A percentile compares a stretch with the other conserved stretches of the same genome.
Evolutionary conservation across 306 rosid species (phyloP).

Genomic region (Psophocarpus tetragonolobus): DNA sequence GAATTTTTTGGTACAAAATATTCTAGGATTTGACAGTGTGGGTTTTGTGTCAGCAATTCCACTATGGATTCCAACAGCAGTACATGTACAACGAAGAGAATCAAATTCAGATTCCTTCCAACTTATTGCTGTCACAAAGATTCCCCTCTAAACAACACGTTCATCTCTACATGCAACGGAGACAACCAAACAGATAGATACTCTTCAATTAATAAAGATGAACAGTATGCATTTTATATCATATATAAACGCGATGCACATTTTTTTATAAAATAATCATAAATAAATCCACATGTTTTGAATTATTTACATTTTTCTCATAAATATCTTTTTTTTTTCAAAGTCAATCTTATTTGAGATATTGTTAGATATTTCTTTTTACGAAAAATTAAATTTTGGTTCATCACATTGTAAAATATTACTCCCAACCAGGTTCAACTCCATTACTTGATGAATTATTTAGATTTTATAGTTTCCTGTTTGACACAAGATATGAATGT

Average conservation of each 20-base stretch:
- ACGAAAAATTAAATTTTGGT: no score
- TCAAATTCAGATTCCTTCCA: slow-evolving; percentile 41
- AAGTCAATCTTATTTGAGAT: no score
- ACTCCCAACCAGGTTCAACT: no score
- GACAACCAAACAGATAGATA: no score
- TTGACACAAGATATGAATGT: not conserved
- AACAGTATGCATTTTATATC: not conserved
- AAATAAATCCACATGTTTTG: not conserved
- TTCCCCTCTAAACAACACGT: slow-evolving; percentile 8
- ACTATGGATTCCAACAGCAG: slow-evolving; percentile 3
- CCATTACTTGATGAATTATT: no score
- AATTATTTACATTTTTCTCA: no score
- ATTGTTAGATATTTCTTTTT: no score
- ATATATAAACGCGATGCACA: not conserved
- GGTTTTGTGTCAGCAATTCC: slow-evolving; percentile 35
- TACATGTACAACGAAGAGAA: slow-evolving; percentile 21
- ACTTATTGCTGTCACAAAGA: slow-evolving; percentile 25
- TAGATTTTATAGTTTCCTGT: not conserved
- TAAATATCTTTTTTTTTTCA: no score
- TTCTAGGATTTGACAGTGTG: slow-evolving; percentile 4
- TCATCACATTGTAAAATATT: no score
- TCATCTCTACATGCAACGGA: no score
- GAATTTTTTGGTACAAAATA: not conserved
- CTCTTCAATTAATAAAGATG: not conserved
- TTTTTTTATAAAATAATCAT: no score